Evolutionary conservation across 225 moss, liverwort and hornwort genomes (phyloP).

Genomic region (Climacium dendroides): DNA sequence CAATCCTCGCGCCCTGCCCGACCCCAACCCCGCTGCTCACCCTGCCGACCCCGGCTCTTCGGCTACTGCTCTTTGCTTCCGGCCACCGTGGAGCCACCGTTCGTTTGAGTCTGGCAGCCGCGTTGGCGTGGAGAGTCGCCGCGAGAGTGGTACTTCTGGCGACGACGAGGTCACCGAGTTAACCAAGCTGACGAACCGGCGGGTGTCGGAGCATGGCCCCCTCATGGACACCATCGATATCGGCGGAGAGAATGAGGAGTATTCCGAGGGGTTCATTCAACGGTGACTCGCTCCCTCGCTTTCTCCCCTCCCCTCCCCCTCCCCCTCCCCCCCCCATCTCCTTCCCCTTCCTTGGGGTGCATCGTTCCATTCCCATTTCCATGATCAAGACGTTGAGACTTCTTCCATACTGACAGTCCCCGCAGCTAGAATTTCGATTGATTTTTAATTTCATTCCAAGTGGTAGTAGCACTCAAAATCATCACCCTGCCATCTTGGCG

Average conservation of each 20-base stretch:
- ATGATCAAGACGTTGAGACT: neutral
- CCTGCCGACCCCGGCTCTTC: neutral
- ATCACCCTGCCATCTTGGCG: neutral
- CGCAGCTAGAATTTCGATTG: neutral
- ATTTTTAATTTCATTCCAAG: neutral
- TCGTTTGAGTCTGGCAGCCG: neutral
- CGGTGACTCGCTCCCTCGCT: neutral
- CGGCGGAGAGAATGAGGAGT: constrained; percentile 41
- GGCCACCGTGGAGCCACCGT: neutral
- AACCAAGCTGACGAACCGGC: constrained; percentile 31
- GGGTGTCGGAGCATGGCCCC: constrained; percentile 20
- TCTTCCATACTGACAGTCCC: neutral
- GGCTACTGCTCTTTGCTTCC: neutral
- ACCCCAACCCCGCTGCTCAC: too few species aligned
- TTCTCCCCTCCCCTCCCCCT: neutral
- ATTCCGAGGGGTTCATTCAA: constrained; percentile 45
- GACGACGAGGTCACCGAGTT: constrained; percentile 26
- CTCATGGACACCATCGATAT: constrained; percentile 42
- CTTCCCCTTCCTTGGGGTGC: neutral
- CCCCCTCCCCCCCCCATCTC: neutral
- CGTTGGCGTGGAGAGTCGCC: neutral
- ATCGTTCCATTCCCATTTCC: neutral
- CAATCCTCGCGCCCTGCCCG: neutral
- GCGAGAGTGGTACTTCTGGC: neutral
- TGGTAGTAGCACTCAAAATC: neutral